Base-by-base conservation (phyloP, 164 flowering plant species). In the Sextonia rubra region DNA sequence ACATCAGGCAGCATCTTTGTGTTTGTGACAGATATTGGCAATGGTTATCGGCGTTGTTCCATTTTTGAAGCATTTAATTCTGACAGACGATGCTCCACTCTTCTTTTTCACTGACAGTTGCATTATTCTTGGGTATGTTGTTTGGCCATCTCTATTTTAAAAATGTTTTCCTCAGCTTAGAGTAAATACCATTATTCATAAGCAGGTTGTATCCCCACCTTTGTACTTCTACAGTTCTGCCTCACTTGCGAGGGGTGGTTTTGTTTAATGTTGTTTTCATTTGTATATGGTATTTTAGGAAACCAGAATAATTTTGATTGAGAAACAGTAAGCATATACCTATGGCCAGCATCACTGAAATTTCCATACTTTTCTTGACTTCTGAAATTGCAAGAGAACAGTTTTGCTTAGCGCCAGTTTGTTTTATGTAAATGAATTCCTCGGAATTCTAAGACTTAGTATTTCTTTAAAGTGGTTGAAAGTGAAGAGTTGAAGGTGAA, bases 31-130 rank as follows among this genome's bases (percentile, higher is more conserved):
- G 99, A 81, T 96, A 68, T 76, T 96, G 30, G 99, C 99, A 22
- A 90, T 96, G 82, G 37, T 80, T 11, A 81, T 93, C 67, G 98
- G 99, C 69, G 85, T 85, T 22, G 76, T 91, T 47, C 98, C 99
- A 66, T 81, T 88, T 74, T 72, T 92, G 77, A 93, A 90, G 85
- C 72, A 70, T 49, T 72, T 91, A 73, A 85, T 95, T 55, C 91
- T 95, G 75, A 88, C 94, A 60, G 48, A 79, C 74, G 97, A 90
- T 85, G 98, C 97, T 74, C 99, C 99, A 12, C 82, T 95, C 66
- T 95, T 82, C 82, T 95, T 95, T 86, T 87, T 95, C 81, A 91
- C 99, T 22, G 99, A 95, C 76, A 93, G 99, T 82, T 90, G 93
- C 83, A 85, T 84, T 74, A 95, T 95, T 85, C 99, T 95, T 68